Percentiles rank a stretch among this genome's conserved stretches.
phyloP scores from a whole-genome alignment of 805 yeast genomes.

The Starmerella tilneyi region DNA sequence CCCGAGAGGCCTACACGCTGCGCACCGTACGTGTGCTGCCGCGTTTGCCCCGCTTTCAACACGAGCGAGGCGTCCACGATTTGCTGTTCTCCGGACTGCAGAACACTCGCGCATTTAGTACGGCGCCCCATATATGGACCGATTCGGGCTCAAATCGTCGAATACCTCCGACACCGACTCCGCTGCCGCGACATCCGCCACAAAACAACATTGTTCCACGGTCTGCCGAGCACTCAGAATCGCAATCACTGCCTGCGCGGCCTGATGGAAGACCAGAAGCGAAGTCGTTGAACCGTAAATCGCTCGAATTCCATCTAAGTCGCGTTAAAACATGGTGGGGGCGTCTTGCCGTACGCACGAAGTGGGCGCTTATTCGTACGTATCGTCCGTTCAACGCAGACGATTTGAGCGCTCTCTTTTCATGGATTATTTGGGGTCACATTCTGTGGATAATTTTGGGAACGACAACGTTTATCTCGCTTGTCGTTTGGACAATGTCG shows the following conservation, averaged over 20 bases:
- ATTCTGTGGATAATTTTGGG: conserved; percentile 68
- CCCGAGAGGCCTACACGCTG: background rate
- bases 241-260: background rate
- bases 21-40: background rate
- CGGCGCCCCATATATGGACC: too few relatives aligned
- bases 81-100: too few relatives aligned
- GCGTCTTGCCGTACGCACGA: conserved; percentile 41
- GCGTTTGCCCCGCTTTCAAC: background rate
- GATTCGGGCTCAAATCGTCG: too few relatives aligned
- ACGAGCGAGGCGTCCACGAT: too few relatives aligned
- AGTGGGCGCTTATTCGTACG: conserved; percentile 67
- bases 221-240: too few relatives aligned
- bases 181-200: too few relatives aligned
- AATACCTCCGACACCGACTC: too few relatives aligned
- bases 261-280: background rate
- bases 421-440: conserved; percentile 88
- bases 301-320: conserved; percentile 37
- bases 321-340: conserved; percentile 36
- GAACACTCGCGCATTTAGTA: too few relatives aligned
- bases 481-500: conserved; percentile 64
- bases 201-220: too few relatives aligned
- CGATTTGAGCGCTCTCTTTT: conserved; percentile 78
- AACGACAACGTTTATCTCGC: conserved; percentile 84
- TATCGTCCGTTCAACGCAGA: conserved; percentile 84
- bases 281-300: conserved; percentile 4